Evolutionary conservation across 192 early-diverging fungal genomes (phyloP).

Genomic region (Chytriomyces confervae): DNA sequence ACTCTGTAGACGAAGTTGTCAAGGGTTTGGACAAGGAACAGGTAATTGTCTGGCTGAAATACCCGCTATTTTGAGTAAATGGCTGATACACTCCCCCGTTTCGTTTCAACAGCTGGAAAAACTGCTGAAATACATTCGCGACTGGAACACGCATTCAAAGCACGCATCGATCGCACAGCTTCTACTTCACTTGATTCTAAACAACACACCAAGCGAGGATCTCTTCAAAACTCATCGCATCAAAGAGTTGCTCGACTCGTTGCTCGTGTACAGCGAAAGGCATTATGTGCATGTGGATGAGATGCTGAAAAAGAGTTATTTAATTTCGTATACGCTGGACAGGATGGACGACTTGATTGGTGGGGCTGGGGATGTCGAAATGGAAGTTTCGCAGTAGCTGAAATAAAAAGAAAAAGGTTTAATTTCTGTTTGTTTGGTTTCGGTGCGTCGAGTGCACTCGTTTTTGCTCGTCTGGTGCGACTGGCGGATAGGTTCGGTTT

Average conservation of each 20-base stretch:
- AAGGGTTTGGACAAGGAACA: constrained; percentile 60
- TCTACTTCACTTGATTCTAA: constrained; percentile 77
- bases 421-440: no score
- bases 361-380: background rate
- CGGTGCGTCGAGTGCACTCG: no score
- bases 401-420: no score
- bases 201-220: constrained; percentile 63
- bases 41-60: constrained; percentile 17
- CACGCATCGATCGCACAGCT: constrained; percentile 80
- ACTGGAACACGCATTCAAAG: constrained; percentile 95
- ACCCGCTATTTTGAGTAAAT: constrained; percentile 4
- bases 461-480: no score
- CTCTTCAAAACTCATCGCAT: constrained; percentile 78
- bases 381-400: no score
- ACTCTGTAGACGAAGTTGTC: constrained; percentile 74
- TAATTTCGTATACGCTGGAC: constrained; percentile 90
- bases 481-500: no score
- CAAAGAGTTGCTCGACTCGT: constrained; percentile 82
- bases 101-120: constrained; percentile 70
- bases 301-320: constrained; percentile 79
- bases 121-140: constrained; percentile 81
- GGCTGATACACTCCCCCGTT: constrained; percentile 31
- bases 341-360: constrained; percentile 70
- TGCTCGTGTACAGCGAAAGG: constrained; percentile 90
- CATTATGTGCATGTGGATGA: constrained; percentile 83